Conservation (phyloP, 176 grass and related monocot species). For the Carex scoparia region DNA sequence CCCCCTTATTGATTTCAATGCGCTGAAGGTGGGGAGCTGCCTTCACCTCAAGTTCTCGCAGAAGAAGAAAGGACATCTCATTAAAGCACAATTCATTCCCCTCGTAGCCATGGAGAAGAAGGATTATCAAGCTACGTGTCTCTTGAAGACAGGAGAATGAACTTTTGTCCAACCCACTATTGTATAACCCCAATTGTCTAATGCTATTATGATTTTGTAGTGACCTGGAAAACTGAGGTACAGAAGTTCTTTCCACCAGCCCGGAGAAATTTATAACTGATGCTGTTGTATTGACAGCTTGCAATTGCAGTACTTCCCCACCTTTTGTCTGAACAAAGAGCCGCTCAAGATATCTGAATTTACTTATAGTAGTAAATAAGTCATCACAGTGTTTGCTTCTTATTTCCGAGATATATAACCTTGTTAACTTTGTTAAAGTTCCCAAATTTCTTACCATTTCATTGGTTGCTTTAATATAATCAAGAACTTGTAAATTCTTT, state of each 20-base stretch:
- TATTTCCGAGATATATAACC: background rate
- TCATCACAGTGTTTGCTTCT: background rate
- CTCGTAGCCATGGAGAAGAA: background rate
- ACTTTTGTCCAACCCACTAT: background rate
- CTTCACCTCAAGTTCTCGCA: accelerated
- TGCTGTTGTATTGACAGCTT: background rate
- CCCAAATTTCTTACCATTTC: background rate
- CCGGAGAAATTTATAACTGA: background rate
- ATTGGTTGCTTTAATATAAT: background rate
- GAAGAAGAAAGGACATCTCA: background rate
- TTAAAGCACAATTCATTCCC: background rate
- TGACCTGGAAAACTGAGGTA: background rate
- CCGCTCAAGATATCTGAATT: background rate
- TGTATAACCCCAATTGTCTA: accelerated
- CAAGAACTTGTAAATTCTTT: background rate
- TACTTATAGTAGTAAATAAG: background rate
- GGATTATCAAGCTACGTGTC: background rate
- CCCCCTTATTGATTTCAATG: background rate
- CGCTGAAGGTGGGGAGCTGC: background rate
- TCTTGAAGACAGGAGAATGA: background rate
- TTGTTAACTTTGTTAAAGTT: background rate
- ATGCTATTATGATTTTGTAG: background rate
- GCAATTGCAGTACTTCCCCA: background rate
- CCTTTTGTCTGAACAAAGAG: background rate
- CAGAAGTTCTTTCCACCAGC: background rate